A percentile compares a stretch with the other conserved stretches of the same genome.
phyloP scores from a whole-genome alignment of 768 basidiomycete species.

The Omphalotus guepiniiformis region DNA sequence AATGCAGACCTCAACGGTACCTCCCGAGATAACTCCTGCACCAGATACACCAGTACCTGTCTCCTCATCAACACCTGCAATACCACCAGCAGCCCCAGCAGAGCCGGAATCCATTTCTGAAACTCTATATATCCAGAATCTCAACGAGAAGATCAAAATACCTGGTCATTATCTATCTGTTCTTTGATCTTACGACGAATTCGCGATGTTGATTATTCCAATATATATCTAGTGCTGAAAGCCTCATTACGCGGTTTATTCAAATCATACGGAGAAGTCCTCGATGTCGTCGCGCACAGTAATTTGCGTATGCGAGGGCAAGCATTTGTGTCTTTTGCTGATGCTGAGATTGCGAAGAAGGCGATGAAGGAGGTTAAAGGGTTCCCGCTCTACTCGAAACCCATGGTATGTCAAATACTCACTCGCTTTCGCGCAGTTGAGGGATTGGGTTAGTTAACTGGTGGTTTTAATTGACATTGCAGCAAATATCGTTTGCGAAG shows the following conservation, averaged over 20 bases:
- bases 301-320: slow-evolving; percentile 98
- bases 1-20: slow-evolving; percentile 16
- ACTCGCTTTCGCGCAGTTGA: not conserved
- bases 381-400: slow-evolving; percentile 94
- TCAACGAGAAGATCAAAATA: slow-evolving; percentile 91
- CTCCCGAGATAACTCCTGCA: not conserved
- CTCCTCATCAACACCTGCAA: slow-evolving; percentile 14
- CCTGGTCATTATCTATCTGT: slow-evolving; percentile 42
- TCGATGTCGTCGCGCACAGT: slow-evolving; percentile 92
- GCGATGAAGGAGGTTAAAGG: slow-evolving; percentile 91
- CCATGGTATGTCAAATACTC: slow-evolving; percentile 67
- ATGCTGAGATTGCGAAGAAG: slow-evolving; percentile 76
- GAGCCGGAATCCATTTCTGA: slow-evolving; percentile 59
- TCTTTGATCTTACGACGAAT: not conserved
- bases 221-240: slow-evolving; percentile 66
- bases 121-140: slow-evolving; percentile 93
- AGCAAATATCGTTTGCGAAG: slow-evolving; percentile 95
- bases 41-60: not conserved
- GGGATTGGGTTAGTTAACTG: not conserved
- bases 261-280: slow-evolving; percentile 87
- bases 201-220: slow-evolving; percentile 8
- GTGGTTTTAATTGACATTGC: slow-evolving; percentile 4
- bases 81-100: slow-evolving; percentile 14
- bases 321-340: slow-evolving; percentile 92
- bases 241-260: slow-evolving; percentile 84